Conservation (phyloP, 192 early-diverging fungal species). For the Podila clonocystis region DNA sequence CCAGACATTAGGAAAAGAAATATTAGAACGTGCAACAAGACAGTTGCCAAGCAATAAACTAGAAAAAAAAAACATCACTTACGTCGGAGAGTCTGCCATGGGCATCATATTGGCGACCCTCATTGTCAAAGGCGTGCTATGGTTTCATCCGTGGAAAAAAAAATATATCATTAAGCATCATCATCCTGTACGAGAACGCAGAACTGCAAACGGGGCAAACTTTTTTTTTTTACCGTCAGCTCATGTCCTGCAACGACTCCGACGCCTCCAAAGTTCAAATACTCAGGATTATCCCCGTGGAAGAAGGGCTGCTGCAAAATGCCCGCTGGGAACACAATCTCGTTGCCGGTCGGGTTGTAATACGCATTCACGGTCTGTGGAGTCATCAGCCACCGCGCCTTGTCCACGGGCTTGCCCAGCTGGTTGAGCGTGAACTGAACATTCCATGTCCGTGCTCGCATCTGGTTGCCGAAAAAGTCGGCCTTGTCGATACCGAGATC, state of each 20-base stretch:
- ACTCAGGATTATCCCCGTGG: constrained; percentile 58
- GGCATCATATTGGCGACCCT: constrained; percentile 64
- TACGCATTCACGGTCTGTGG: constrained; percentile 69
- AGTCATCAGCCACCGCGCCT: constrained; percentile 62
- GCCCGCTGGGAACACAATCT: constrained; percentile 67
- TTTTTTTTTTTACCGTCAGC: constrained; percentile 58
- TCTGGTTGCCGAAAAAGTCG: constrained; percentile 72
- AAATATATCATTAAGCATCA: neutral
- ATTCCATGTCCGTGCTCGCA: constrained; percentile 56
- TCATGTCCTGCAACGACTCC: constrained; percentile 82
- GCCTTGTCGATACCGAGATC: constrained; percentile 55
- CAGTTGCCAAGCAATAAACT: neutral
- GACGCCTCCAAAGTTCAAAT: constrained; percentile 74
- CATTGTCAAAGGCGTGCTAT: constrained; percentile 75
- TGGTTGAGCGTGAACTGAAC: constrained; percentile 14
- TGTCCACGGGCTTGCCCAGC: constrained; percentile 56
- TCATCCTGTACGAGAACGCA: neutral
- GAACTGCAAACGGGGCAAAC: neutral
- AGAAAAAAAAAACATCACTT: constrained; percentile 11
- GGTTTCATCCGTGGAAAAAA: neutral
- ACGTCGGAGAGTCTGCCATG: constrained; percentile 57
- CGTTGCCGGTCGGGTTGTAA: constrained; percentile 60
- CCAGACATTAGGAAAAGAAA: neutral
- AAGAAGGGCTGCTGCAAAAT: constrained; percentile 75
- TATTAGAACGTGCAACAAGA: neutral